A percentile compares a stretch with the other conserved stretches of the same genome.
These are phyloP conservation scores for Vigna angularis DNA, from an alignment of 306 rosid genomes.

Conservation along the genomic window DNA sequence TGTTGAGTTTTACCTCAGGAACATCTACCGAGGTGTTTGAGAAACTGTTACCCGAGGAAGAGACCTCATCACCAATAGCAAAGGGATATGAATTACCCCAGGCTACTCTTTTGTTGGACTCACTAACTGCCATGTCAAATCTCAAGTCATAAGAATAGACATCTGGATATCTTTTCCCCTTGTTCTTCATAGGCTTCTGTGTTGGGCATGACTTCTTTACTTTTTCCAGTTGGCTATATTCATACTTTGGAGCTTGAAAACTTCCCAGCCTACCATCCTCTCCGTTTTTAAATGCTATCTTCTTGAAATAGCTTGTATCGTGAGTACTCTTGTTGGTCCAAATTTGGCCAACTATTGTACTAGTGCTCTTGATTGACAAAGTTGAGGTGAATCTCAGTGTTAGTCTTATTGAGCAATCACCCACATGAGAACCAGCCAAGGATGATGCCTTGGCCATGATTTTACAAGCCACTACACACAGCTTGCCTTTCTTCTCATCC, in stretches of 20 bases:
- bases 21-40: background rate
- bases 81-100: conserved; percentile 55
- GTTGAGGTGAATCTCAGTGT: conserved; percentile 52
- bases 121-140: conserved; percentile 50
- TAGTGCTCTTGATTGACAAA: conserved; percentile 59
- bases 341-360: conserved; percentile 57
- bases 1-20: background rate
- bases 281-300: conserved; percentile 44
- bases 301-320: conserved; percentile 53
- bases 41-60: background rate
- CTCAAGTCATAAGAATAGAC: conserved; percentile 52
- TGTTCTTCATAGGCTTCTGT: conserved; percentile 3
- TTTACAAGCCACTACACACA: conserved; percentile 54
- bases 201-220: conserved; percentile 50
- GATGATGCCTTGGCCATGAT: conserved; percentile 44
- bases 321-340: conserved; percentile 62
- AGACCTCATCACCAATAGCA: conserved; percentile 45
- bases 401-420: conserved; percentile 66
- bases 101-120: background rate
- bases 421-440: conserved; percentile 47
- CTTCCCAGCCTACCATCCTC: background rate
- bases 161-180: conserved; percentile 31
- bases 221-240: conserved; percentile 54
- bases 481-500: conserved; percentile 52
- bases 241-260: conserved; percentile 45